Evolutionary conservation across 2,329 filamentous ascomycete genomes (phyloP).

Genomic region (Hypoxylon sp.): DNA sequence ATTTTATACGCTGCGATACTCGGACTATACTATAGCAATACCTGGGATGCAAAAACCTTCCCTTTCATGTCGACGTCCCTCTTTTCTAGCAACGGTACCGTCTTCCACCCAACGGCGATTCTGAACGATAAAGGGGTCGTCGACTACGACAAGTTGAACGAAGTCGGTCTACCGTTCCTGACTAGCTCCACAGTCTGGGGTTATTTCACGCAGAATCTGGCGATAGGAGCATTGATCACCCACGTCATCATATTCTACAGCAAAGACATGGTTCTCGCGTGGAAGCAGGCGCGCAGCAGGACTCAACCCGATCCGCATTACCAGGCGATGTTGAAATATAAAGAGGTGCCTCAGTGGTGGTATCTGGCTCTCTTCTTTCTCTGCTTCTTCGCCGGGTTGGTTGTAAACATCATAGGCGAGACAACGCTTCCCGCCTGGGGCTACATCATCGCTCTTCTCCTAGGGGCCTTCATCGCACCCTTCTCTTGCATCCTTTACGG

Average conservation of each 20-base stretch:
- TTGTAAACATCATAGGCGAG: constrained; percentile 60
- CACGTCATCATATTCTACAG: constrained; percentile 69
- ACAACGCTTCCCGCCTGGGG: constrained; percentile 62
- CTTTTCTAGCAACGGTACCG: constrained; percentile 22
- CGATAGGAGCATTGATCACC: constrained; percentile 66
- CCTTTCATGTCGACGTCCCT: constrained; percentile 67
- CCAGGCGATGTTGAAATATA: constrained; percentile 65
- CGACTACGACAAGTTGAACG: constrained; percentile 18
- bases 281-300: constrained; percentile 59
- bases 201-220: constrained; percentile 62
- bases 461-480: constrained; percentile 63
- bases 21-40: constrained; percentile 64
- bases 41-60: constrained; percentile 59
- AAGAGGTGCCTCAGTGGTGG: constrained; percentile 64
- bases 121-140: constrained; percentile 21
- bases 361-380: constrained; percentile 57
- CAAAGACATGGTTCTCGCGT: constrained; percentile 62
- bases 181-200: constrained; percentile 30
- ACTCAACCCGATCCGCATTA: constrained; percentile 65
- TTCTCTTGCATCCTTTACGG: constrained; percentile 64
- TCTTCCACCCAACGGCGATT: constrained; percentile 23
- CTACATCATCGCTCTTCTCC: constrained; percentile 59
- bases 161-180: constrained; percentile 28
- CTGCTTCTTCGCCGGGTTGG: constrained; percentile 61
- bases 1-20: constrained; percentile 65